Base-by-base conservation (phyloP, 345 rosid genomes). In the Euclidium syriacum region DNA sequence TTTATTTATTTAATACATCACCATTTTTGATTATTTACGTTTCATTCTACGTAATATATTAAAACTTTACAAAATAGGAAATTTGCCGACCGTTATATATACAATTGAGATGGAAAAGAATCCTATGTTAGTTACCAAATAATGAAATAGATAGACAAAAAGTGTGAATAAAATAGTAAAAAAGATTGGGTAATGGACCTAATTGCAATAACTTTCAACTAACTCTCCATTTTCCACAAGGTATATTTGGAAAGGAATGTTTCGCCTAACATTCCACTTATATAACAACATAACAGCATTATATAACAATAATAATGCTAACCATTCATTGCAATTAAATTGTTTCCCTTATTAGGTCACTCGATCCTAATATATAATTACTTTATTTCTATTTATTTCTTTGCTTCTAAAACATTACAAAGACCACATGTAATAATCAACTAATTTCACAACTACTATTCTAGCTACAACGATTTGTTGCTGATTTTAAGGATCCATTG, bases 391-490 rank as follows among this genome's bases (percentile, higher is more conserved):
- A 20, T 57, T 52, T 54, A 38, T 63, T 62, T 47, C 69, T 70
- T 70, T 70, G 74, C 74, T 70, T 70, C 69, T 32, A 70, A 55
- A 47, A 10, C 74, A 70, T 70, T 54, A 32, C 68, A 70, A 54
- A 53, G 41, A 62, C 69, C 69, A 47, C 52, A 62, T 62, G 74
- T 64, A 55, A 39, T 64, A 55, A 39, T 70, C 63, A 69, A 68
- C 73, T 43, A 34, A 61, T 43, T n/a, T 60, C 55, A 59, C 39
- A 52, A 35, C 49, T 25, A 68, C 39, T 33, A 3, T 58, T 51
- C 3, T 16, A 49, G 42, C 60, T 68, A 57, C 52, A 16, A 39
- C 36, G 27, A 44, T 65, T 44, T 65, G 52, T 67, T 48, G 51
- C 34, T 7, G 0, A 25, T 11, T 48, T 56, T 48, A 57, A 49